phyloP scores from a whole-genome alignment of 1,284 basidiomycete genomes.

The Gymnopus androsaceus region DNA sequence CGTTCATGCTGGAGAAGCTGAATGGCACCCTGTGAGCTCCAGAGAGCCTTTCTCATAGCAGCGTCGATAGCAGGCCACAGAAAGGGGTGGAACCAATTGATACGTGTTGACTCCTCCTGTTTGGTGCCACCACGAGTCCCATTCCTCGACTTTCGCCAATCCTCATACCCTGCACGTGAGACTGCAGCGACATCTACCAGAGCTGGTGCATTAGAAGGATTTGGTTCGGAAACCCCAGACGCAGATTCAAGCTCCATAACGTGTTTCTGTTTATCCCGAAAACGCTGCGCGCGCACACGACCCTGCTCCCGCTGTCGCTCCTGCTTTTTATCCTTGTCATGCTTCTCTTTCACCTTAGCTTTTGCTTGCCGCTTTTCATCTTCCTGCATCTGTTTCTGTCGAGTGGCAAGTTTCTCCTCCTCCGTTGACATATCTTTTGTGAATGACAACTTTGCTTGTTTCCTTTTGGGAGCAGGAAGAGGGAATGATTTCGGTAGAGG shows the following conservation, averaged over 20 bases:
- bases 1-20: neutral
- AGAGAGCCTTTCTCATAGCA: conserved; percentile 5
- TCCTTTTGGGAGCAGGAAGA: neutral
- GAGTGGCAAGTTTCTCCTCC: neutral
- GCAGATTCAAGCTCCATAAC: neutral
- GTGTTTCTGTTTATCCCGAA: neutral
- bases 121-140: conserved; percentile 12
- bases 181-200: neutral
- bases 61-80: conserved; percentile 15
- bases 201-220: neutral
- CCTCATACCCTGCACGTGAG: conserved; percentile 10
- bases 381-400: neutral
- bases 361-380: neutral
- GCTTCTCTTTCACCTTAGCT: neutral
- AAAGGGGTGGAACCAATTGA: conserved; percentile 24
- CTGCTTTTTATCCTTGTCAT: neutral
- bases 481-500: too few relatives aligned
- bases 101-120: conserved; percentile 12
- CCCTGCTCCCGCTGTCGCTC: neutral
- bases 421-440: neutral
- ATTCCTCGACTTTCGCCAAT: conserved; percentile 4
- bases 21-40: conserved; percentile 16
- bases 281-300: neutral
- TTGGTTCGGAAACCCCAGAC: neutral
- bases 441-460: neutral